Evolutionary conservation across 2,329 filamentous ascomycete genomes (phyloP).

Genomic region (Fonsecaea nubica): DNA sequence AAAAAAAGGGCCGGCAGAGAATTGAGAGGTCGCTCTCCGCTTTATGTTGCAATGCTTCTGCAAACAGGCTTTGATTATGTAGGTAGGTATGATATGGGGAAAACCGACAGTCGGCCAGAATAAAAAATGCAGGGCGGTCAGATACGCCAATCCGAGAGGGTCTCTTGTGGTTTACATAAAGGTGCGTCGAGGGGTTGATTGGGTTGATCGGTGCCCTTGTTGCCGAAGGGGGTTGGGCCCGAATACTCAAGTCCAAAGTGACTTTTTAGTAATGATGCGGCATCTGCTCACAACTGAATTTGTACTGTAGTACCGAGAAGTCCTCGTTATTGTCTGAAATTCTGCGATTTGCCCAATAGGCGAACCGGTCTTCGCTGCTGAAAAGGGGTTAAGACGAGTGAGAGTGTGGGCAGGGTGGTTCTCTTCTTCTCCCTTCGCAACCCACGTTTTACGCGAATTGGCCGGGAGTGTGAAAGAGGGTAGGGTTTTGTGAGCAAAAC

Average conservation of each 20-base stretch:
- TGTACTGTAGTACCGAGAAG: no score
- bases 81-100: neutral
- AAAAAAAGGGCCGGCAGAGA: neutral
- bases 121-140: neutral
- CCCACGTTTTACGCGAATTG: neutral
- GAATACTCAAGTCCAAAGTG: neutral
- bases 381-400: neutral
- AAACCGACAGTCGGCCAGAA: neutral
- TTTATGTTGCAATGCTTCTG: conserved; percentile 1
- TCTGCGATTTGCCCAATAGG: neutral
- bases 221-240: neutral
- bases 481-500: neutral
- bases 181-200: neutral
- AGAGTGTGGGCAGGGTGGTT: neutral
- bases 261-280: neutral
- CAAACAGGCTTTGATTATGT: neutral
- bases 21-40: neutral
- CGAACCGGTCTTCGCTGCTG: neutral
- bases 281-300: neutral
- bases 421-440: neutral
- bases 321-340: no score
- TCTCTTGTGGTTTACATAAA: conserved; percentile 1
- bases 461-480: neutral
- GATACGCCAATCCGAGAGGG: neutral
- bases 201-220: neutral